Percentiles rank a stretch among this genome's conserved stretches.
Conservation (phyloP, 306 rosid species). For the Begonia loranthoides region DNA sequence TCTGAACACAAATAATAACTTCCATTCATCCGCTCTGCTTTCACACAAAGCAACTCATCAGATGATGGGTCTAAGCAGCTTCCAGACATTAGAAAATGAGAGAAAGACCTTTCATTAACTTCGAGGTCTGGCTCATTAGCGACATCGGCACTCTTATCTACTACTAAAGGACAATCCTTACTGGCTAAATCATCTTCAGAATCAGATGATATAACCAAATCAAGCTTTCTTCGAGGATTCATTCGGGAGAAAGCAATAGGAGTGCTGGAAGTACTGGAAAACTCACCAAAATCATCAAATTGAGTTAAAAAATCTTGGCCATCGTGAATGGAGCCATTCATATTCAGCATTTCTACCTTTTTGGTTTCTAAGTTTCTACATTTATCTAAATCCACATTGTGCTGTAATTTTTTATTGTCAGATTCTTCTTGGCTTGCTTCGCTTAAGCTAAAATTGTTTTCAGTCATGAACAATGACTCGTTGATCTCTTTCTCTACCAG, state of each 20-base stretch:
- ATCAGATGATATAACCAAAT: slow-evolving; percentile 45
- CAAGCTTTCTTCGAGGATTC: slow-evolving; percentile 30
- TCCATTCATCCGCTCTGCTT: not conserved
- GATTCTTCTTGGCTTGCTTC: slow-evolving; percentile 26
- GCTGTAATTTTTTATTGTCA: slow-evolving; percentile 21
- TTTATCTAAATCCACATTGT: slow-evolving; percentile 14
- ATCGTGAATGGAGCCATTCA: slow-evolving; percentile 43
- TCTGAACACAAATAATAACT: slow-evolving; percentile 13
- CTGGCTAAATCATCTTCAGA: slow-evolving; percentile 34
- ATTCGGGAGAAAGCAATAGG: slow-evolving; percentile 23
- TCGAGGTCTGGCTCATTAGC: slow-evolving; percentile 19
- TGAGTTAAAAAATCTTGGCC: slow-evolving; percentile 28
- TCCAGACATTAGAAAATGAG: slow-evolving; percentile 15
- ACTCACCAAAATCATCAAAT: slow-evolving; percentile 27
- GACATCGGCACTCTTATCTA: slow-evolving; percentile 12
- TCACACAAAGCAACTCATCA: slow-evolving; percentile 14
- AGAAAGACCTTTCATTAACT: slow-evolving; percentile 14
- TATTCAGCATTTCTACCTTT: slow-evolving; percentile 39
- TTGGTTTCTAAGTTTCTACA: slow-evolving; percentile 28
- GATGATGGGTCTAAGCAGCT: slow-evolving; percentile 14
- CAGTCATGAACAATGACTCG: slow-evolving; percentile 26
- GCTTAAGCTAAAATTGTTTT: slow-evolving; percentile 26
- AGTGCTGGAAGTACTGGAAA: slow-evolving; percentile 30
- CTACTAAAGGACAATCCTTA: slow-evolving; percentile 10
- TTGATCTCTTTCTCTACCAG: slow-evolving; percentile 55